phyloP scores from a whole-genome alignment of 129 eudicot species.

The Silybum marianum region DNA sequence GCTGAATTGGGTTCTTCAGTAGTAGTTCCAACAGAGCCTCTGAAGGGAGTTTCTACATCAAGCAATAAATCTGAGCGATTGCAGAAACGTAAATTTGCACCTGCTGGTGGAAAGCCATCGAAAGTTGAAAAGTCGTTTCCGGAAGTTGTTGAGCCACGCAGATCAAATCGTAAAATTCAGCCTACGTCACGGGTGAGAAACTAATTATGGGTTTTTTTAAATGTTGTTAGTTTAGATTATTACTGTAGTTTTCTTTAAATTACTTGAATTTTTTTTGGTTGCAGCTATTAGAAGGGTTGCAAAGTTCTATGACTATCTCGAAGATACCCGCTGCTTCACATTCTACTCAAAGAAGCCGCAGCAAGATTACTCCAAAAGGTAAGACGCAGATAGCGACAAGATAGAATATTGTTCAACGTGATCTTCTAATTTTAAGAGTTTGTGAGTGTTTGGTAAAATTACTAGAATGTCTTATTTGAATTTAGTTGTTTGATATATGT shows the following conservation, averaged over 20 bases:
- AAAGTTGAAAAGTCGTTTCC: slow-evolving; percentile 40
- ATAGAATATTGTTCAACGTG: neutral
- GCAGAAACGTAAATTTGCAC: slow-evolving; percentile 48
- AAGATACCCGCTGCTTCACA: slow-evolving; percentile 65
- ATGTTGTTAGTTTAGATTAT: neutral
- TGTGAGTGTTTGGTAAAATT: neutral
- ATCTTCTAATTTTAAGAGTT: neutral
- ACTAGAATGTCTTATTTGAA: neutral
- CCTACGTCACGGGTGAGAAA: slow-evolving; percentile 85
- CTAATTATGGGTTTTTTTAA: neutral
- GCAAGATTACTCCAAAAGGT: slow-evolving; percentile 54
- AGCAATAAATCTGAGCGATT: slow-evolving; percentile 43
- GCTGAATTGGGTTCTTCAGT: slow-evolving; percentile 37
- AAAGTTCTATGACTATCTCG: slow-evolving; percentile 69
- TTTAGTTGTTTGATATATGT: neutral
- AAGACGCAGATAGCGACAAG: neutral
- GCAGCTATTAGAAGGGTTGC: slow-evolving; percentile 90
- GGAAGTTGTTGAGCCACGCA: slow-evolving; percentile 61
- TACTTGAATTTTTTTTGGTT: slow-evolving; percentile 9
- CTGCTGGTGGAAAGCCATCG: slow-evolving; percentile 42
- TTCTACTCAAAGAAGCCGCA: slow-evolving; percentile 53
- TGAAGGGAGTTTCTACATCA: slow-evolving; percentile 38
- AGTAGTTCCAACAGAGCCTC: slow-evolving; percentile 30
- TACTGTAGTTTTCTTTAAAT: neutral
- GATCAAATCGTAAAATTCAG: slow-evolving; percentile 91